These are phyloP conservation scores for Phytophthora sp. DNA, from an alignment of 352 stramenopile genomes.

Conservation along the genomic window DNA sequence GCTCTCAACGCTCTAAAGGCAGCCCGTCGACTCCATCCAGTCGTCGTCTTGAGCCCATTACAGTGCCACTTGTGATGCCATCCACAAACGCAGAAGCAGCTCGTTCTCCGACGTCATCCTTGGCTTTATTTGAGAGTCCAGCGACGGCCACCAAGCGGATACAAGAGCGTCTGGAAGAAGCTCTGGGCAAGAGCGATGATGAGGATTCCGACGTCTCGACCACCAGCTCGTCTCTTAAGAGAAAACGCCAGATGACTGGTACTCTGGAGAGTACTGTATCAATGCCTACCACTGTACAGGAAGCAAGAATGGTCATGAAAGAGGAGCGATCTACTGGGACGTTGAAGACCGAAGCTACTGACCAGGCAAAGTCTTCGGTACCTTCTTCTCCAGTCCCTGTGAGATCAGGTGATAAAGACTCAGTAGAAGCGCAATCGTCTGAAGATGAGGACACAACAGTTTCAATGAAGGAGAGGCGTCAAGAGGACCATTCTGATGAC, in stretches of 20 bases:
- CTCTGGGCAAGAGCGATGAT: constrained; percentile 59
- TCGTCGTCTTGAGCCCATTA: background rate
- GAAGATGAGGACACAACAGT: constrained; percentile 28
- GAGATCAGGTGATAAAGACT: constrained; percentile 28
- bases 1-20: constrained; percentile 1
- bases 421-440: constrained; percentile 27
- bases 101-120: constrained; percentile 21
- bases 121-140: constrained; percentile 51
- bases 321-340: constrained; percentile 1
- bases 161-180: constrained; percentile 58
- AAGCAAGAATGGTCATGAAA: constrained; percentile 1
- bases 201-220: constrained; percentile 42
- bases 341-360: constrained; percentile 5
- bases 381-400: constrained; percentile 25
- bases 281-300: background rate
- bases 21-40: constrained; percentile 15
- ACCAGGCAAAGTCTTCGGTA: constrained; percentile 8
- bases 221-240: constrained; percentile 21
- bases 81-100: constrained; percentile 4
- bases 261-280: background rate
- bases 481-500: background rate
- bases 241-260: constrained; percentile 23
- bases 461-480: constrained; percentile 17
- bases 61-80: background rate
- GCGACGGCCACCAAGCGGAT: constrained; percentile 50